phyloP scores from a whole-genome alignment of 306 rosid genomes.

The Phaseolus lunatus region DNA sequence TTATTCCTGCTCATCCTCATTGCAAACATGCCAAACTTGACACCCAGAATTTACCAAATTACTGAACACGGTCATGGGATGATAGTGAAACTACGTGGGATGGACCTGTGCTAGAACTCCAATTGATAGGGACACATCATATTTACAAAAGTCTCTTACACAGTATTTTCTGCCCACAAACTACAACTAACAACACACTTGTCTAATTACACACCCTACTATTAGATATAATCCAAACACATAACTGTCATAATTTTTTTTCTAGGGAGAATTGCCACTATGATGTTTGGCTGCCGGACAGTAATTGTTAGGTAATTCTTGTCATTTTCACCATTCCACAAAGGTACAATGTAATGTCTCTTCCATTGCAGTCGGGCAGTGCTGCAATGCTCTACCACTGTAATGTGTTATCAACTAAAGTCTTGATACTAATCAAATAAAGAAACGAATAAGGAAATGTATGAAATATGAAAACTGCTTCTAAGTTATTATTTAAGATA shows the following conservation, averaged over 20 bases:
- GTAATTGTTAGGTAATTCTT: neutral
- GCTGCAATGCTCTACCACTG: neutral
- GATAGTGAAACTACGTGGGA: neutral
- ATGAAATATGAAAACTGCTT: conserved; percentile 25
- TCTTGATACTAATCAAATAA: neutral
- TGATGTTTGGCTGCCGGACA: neutral
- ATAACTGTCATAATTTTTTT: neutral
- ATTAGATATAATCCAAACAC: neutral
- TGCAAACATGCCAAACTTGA: neutral
- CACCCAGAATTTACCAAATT: neutral
- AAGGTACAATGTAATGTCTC: neutral
- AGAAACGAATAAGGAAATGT: conserved; percentile 17
- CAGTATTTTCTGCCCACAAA: neutral
- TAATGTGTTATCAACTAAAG: neutral
- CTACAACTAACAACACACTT: neutral
- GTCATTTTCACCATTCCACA: neutral
- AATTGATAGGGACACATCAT: neutral
- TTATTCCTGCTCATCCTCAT: neutral
- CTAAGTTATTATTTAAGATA: neutral
- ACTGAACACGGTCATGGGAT: neutral
- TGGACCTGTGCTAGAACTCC: neutral
- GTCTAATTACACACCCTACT: too few relatives aligned
- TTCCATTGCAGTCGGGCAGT: neutral
- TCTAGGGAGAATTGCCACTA: neutral
- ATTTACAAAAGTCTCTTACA: neutral